A percentile compares a stretch with the other conserved stretches of the same genome.
Evolutionary conservation across 768 basidiomycete genomes (phyloP).

Genomic region (Guyanaporus albipodus): DNA sequence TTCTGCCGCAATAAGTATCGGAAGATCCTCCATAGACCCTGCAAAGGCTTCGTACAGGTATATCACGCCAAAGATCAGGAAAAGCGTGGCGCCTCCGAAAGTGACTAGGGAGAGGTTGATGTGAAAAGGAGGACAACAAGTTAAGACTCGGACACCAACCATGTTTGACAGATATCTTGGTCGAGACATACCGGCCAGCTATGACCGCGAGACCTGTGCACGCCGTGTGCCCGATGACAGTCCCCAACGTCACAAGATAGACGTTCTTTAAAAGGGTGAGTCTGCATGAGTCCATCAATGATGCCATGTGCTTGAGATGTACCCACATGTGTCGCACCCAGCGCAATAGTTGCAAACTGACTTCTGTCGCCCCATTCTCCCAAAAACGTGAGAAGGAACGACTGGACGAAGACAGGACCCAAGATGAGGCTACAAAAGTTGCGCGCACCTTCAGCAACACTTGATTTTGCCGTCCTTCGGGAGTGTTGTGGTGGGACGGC

Average conservation of each 20-base stretch:
- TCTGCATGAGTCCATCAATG: slow-evolving; percentile 3
- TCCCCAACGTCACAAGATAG: slow-evolving; percentile 86
- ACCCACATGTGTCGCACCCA: slow-evolving; percentile 91
- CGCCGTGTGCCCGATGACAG: slow-evolving; percentile 79
- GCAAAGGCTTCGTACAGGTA: slow-evolving; percentile 66
- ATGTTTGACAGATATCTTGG: slow-evolving; percentile 90
- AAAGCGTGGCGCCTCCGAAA: slow-evolving; percentile 73
- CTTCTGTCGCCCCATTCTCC: slow-evolving; percentile 99
- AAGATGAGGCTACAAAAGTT: slow-evolving; percentile 81
- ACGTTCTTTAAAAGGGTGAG: slow-evolving; percentile 61
- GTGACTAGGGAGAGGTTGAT: slow-evolving; percentile 55
- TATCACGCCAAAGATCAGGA: slow-evolving; percentile 78
- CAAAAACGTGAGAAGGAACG: slow-evolving; percentile 93
- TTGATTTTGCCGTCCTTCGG: slow-evolving; percentile 17
- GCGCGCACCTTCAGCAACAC: slow-evolving; percentile 58
- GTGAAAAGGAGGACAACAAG: background rate
- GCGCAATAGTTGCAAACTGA: slow-evolving; percentile 94
- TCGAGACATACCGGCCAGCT: slow-evolving; percentile 90
- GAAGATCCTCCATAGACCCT: slow-evolving; percentile 16
- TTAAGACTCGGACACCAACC: slow-evolving; percentile 48
- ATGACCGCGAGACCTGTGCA: slow-evolving; percentile 90
- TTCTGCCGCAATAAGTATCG: slow-evolving; percentile 15
- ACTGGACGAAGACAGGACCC: slow-evolving; percentile 93
- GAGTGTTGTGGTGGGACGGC: slow-evolving; percentile 11
- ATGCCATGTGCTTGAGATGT: background rate